Evolutionary conservation across 2,329 filamentous ascomycete genomes (phyloP).

Genomic region (Aurifilum marmelostoma): DNA sequence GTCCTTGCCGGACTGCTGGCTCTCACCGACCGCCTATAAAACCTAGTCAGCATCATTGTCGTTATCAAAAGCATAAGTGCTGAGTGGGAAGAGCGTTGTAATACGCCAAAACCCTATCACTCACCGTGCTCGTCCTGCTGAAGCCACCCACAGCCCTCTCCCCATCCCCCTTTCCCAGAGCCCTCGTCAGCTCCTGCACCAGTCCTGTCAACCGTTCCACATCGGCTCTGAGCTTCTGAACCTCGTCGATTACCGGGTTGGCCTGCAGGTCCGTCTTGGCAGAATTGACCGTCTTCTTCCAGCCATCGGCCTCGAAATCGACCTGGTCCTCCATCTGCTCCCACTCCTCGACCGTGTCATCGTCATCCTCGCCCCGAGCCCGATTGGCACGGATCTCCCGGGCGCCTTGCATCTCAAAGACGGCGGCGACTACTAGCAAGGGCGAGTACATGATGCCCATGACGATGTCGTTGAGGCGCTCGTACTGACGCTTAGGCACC

Average conservation of each 20-base stretch:
- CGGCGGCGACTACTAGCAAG: slow-evolving; percentile 76
- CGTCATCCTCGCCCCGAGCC: slow-evolving; percentile 80
- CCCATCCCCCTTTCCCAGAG: slow-evolving; percentile 27
- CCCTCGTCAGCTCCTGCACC: slow-evolving; percentile 39
- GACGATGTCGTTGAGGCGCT: slow-evolving; percentile 82
- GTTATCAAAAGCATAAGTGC: not conserved
- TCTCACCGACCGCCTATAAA: slow-evolving; percentile 19
- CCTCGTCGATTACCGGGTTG: slow-evolving; percentile 75
- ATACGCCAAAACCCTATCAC: not conserved
- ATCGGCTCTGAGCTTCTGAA: slow-evolving; percentile 61
- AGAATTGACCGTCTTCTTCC: slow-evolving; percentile 77
- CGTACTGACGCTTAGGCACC: slow-evolving; percentile 75
- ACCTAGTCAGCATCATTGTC: not conserved
- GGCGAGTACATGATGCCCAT: slow-evolving; percentile 88
- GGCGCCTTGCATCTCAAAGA: slow-evolving; percentile 69
- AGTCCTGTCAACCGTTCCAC: slow-evolving; percentile 59
- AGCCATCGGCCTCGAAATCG: slow-evolving; percentile 82
- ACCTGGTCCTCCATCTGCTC: slow-evolving; percentile 75
- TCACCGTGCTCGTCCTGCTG: slow-evolving; percentile 27
- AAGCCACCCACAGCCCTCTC: slow-evolving; percentile 20
- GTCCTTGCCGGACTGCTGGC: slow-evolving; percentile 15
- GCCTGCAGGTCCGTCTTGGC: slow-evolving; percentile 81
- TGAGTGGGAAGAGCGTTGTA: not conserved
- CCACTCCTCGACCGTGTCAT: slow-evolving; percentile 90
- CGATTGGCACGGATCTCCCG: slow-evolving; percentile 73